Evolutionary conservation across 345 rosid species (phyloP).

Genomic region (Chamaenerion angustifolium): DNA sequence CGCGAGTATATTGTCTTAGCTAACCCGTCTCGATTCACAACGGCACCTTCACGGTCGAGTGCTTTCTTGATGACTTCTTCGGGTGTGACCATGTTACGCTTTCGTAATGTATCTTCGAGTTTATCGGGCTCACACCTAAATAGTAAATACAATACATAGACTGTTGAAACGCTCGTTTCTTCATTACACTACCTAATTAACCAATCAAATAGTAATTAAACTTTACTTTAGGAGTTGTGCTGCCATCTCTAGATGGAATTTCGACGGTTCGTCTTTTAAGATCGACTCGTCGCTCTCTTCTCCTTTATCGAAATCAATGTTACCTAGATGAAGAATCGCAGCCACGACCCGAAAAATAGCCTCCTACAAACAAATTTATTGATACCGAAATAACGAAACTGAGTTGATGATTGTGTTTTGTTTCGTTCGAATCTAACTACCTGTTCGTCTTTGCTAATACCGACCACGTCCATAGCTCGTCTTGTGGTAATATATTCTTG

Average conservation of each 20-base stretch:
- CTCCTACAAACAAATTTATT: slow-evolving; percentile 21
- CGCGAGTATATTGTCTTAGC: slow-evolving; percentile 85
- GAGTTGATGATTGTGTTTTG: too few relatives aligned
- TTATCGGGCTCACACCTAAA: slow-evolving; percentile 59
- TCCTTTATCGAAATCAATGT: slow-evolving; percentile 48
- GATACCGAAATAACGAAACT: too few relatives aligned
- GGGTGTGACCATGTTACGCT: slow-evolving; percentile 70
- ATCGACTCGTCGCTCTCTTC: slow-evolving; percentile 59
- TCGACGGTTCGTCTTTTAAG: slow-evolving; percentile 45
- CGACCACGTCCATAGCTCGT: slow-evolving; percentile 82
- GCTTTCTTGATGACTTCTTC: slow-evolving; percentile 77
- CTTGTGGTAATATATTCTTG: slow-evolving; percentile 62
- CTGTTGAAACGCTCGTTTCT: neutral
- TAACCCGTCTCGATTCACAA: slow-evolving; percentile 76
- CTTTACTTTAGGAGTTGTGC: slow-evolving; percentile 64
- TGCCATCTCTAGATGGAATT: slow-evolving; percentile 65
- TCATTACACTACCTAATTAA: too few relatives aligned
- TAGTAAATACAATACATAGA: slow-evolving; percentile 8
- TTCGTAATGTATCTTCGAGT: slow-evolving; percentile 67
- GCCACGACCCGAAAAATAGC: slow-evolving; percentile 78
- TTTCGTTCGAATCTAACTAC: slow-evolving; percentile 10
- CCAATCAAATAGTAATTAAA: too few relatives aligned
- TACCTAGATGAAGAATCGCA: slow-evolving; percentile 90
- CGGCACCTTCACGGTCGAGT: slow-evolving; percentile 62
- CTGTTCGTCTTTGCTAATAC: slow-evolving; percentile 69